phyloP scores from a whole-genome alignment of 1,139 yeast genomes.

The Kodamaea sp. region DNA sequence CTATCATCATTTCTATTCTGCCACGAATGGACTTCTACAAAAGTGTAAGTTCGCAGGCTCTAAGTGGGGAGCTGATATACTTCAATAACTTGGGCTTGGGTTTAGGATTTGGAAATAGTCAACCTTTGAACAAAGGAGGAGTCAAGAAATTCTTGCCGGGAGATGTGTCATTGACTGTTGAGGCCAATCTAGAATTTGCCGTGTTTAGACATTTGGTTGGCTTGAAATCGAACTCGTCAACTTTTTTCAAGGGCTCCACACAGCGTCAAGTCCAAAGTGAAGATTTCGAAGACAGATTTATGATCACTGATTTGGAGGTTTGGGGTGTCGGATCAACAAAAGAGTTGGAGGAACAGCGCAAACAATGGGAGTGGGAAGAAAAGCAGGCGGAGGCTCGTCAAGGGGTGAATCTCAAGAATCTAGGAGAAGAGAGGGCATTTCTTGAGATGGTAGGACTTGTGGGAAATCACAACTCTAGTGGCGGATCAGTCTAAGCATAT shows the following conservation, averaged over 20 bases:
- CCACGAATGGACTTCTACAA: conserved; percentile 65
- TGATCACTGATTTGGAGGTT: conserved; percentile 77
- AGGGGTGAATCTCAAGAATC: conserved; percentile 59
- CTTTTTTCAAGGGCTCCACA: conserved; percentile 30
- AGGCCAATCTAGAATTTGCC: conserved; percentile 76
- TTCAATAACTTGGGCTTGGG: conserved; percentile 76
- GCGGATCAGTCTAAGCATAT: conserved; percentile 54
- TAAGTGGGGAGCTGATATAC: conserved; percentile 47
- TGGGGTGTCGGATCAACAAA: conserved; percentile 87
- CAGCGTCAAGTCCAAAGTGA: conserved; percentile 19
- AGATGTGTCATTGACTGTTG: conserved; percentile 76
- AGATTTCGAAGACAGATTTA: conserved; percentile 70
- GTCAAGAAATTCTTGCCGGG: conserved; percentile 51
- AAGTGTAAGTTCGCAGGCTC: conserved; percentile 31
- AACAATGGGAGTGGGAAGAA: conserved; percentile 90
- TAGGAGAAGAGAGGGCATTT: conserved; percentile 83
- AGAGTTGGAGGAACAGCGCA: conserved; percentile 73
- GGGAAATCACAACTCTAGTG: conserved; percentile 65
- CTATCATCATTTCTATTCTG: conserved; percentile 59
- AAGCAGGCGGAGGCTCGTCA: conserved; percentile 80
- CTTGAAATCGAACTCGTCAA: conserved; percentile 21
- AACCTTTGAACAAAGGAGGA: conserved; percentile 54
- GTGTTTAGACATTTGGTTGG: conserved; percentile 66
- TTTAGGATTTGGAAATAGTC: conserved; percentile 73
- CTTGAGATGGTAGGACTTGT: conserved; percentile 90